Evolutionary conservation across 2,329 filamentous ascomycete genomes (phyloP).

Genomic region (Pleomassaria siparia): DNA sequence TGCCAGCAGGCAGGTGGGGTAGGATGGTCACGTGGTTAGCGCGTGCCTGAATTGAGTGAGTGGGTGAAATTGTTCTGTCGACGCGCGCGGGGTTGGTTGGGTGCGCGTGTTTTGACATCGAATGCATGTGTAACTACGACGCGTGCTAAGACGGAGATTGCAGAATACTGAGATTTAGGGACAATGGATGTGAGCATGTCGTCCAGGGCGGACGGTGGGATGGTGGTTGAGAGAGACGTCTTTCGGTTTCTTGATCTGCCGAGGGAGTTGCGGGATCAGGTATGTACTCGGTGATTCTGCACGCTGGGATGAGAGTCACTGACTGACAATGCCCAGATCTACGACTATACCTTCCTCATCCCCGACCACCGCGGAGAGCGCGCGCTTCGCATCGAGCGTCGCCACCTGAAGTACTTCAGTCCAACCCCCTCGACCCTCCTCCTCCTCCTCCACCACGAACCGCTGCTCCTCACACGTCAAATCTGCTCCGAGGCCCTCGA

Average conservation of each 20-base stretch:
- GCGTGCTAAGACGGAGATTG: no score
- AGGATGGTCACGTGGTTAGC: slow-evolving; percentile 1
- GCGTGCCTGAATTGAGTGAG: neutral
- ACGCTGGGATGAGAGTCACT: neutral
- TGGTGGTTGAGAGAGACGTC: neutral
- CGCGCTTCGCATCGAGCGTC: slow-evolving; percentile 37
- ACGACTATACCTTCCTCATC: slow-evolving; percentile 29
- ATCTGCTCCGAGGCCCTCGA: slow-evolving; percentile 39
- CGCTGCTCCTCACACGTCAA: slow-evolving; percentile 37
- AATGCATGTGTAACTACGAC: no score
- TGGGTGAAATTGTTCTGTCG: no score
- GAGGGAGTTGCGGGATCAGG: slow-evolving; percentile 41
- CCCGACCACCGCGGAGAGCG: slow-evolving; percentile 28
- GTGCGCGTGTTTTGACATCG: no score
- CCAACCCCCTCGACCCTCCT: slow-evolving; percentile 34
- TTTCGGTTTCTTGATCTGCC: slow-evolving; percentile 38
- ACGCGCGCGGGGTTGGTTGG: neutral
- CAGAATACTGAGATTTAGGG: no score
- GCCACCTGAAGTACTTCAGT: slow-evolving; percentile 35
- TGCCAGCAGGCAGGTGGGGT: neutral
- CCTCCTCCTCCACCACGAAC: slow-evolving; percentile 36
- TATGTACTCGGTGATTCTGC: no score
- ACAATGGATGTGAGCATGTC: no score
- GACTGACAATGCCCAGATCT: slow-evolving; percentile 24
- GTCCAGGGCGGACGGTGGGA: no score